Evolutionary conservation across 495 filamentous ascomycete species (phyloP).

Genomic region (Penicillium macrosclerotiorum): DNA sequence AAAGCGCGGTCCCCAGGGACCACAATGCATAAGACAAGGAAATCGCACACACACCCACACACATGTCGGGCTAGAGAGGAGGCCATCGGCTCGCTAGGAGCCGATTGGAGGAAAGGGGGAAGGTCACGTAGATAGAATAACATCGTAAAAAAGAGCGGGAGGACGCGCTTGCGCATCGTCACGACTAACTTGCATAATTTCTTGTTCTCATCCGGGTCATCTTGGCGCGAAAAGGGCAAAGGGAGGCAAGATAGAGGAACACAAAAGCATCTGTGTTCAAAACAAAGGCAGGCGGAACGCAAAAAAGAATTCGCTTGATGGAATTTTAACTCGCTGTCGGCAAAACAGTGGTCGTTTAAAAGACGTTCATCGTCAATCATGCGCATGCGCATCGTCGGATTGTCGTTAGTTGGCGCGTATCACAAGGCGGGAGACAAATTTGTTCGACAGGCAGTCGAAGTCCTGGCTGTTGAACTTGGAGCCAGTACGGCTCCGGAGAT

Average conservation of each 20-base stretch:
- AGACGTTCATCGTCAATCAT: slow-evolving; percentile 35
- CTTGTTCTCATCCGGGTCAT: slow-evolving; percentile 26
- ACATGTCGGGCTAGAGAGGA: slow-evolving; percentile 6
- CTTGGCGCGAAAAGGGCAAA: no score
- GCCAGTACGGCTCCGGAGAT: slow-evolving; percentile 54
- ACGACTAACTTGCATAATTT: slow-evolving; percentile 18
- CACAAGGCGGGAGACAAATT: slow-evolving; percentile 89
- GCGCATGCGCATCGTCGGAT: slow-evolving; percentile 34
- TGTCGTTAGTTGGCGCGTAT: slow-evolving; percentile 80
- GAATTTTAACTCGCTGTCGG: slow-evolving; percentile 17
- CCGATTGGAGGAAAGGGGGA: not conserved
- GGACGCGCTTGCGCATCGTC: slow-evolving; percentile 26
- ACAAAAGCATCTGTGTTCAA: no score
- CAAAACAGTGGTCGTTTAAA: slow-evolving; percentile 21
- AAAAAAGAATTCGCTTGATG: slow-evolving; percentile 14
- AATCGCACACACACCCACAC: not conserved
- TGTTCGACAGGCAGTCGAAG: slow-evolving; percentile 92
- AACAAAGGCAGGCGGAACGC: not conserved
- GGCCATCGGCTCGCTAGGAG: slow-evolving; percentile 19
- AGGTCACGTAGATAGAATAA: slow-evolving; percentile 1
- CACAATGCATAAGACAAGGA: slow-evolving; percentile 12
- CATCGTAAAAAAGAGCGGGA: slow-evolving; percentile 19
- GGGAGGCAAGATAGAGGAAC: no score
- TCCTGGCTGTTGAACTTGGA: slow-evolving; percentile 82
- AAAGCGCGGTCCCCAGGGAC: slow-evolving; percentile 14